Percentiles rank a stretch among this genome's conserved stretches.
phyloP scores from a whole-genome alignment of 1,284 basidiomycete genomes.

The Rhodotorula sp. region DNA sequence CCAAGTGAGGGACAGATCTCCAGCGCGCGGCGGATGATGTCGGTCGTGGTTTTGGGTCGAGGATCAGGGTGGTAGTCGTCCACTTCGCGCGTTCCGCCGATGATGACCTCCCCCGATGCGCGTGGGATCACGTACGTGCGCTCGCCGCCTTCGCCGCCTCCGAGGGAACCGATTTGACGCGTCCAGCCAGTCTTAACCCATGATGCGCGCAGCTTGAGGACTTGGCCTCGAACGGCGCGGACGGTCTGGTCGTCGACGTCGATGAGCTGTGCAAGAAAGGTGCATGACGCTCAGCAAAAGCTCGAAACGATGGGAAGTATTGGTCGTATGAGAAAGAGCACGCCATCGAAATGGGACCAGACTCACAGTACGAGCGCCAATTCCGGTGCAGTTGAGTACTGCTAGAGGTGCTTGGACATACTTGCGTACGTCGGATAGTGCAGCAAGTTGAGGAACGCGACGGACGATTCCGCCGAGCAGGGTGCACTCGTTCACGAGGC shows the following conservation, averaged over 20 bases:
- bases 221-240: constrained; percentile 28
- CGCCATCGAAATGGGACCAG: no score
- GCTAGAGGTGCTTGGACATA: constrained; percentile 1
- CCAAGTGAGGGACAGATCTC: constrained; percentile 46
- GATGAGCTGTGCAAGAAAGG: background rate
- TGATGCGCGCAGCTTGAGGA: constrained; percentile 32
- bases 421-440: constrained; percentile 1
- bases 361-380: constrained; percentile 16
- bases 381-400: constrained; percentile 27
- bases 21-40: constrained; percentile 45
- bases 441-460: constrained; percentile 1
- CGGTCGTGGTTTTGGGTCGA: constrained; percentile 40
- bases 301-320: no score
- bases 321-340: no score
- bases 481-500: constrained; percentile 2
- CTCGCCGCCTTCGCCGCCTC: constrained; percentile 48
- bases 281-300: no score
- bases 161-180: constrained; percentile 45
- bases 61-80: constrained; percentile 47
- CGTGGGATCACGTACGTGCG: constrained; percentile 50
- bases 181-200: constrained; percentile 48
- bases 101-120: constrained; percentile 48
- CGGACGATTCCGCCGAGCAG: constrained; percentile 16
- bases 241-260: constrained; percentile 21
- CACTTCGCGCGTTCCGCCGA: constrained; percentile 49